A percentile compares a stretch with the other conserved stretches of the same genome.
Conservation (phyloP, 2,329 filamentous ascomycete species). For the Cylindrodendrum hubeiense region DNA sequence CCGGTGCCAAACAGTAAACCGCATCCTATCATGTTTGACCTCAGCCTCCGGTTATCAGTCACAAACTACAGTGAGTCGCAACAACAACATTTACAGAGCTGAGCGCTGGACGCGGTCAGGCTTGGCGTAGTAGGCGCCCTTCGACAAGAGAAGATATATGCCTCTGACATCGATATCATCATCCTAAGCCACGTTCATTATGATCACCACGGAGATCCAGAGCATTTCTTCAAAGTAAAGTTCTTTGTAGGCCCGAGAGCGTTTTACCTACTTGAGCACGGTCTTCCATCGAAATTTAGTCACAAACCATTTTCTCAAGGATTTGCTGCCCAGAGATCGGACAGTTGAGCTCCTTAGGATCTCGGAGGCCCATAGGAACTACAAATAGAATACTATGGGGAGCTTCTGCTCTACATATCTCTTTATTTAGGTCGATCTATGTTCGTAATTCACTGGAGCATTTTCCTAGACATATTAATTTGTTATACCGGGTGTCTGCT, state of each 20-base stretch:
- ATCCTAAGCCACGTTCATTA: neutral
- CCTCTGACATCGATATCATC: neutral
- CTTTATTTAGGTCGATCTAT: neutral
- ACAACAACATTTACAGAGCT: neutral
- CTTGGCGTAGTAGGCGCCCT: neutral
- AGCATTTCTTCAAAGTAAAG: neutral
- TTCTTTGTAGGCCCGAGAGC: neutral
- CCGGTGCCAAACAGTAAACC: neutral
- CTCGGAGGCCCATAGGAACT: neutral
- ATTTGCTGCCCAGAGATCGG: neutral
- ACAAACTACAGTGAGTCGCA: neutral
- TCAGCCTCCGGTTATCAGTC: neutral
- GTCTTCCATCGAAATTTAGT: neutral
- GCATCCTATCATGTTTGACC: neutral
- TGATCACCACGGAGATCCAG: neutral
- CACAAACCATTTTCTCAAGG: neutral
- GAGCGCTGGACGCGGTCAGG: neutral
- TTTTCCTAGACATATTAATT: neutral
- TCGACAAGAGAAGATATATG: neutral
- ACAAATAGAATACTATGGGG: neutral
- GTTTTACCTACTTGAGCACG: neutral
- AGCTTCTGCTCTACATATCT: neutral
- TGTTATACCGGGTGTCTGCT: neutral
- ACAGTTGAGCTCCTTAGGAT: neutral
- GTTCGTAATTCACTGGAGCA: neutral